Percentiles rank a stretch among this genome's conserved stretches.
Conservation (phyloP, 2,329 filamentous ascomycete genomes). For the Calonectria hongkongensis region DNA sequence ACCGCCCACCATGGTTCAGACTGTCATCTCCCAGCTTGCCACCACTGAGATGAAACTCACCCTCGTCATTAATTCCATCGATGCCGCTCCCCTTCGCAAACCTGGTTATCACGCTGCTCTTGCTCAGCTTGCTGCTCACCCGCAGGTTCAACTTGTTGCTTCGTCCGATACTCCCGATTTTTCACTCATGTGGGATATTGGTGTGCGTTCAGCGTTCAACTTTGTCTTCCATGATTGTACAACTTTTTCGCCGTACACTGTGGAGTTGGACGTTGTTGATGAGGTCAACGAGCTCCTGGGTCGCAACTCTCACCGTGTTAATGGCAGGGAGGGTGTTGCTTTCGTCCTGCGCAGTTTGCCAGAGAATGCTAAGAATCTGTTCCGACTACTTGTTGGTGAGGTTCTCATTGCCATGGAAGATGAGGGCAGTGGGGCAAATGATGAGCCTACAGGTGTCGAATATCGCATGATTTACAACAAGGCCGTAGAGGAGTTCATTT, state of each 20-base stretch:
- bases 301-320: slow-evolving; percentile 84
- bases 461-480: slow-evolving; percentile 96
- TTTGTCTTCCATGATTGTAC: slow-evolving; percentile 96
- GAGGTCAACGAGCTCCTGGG: slow-evolving; percentile 92
- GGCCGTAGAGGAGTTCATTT: slow-evolving; percentile 97
- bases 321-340: slow-evolving; percentile 91
- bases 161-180: slow-evolving; percentile 94
- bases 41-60: slow-evolving; percentile 70
- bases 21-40: slow-evolving; percentile 77
- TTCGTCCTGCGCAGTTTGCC: slow-evolving; percentile 94
- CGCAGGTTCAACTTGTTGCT: slow-evolving; percentile 82
- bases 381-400: slow-evolving; percentile 89
- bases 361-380: slow-evolving; percentile 92
- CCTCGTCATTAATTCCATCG: slow-evolving; percentile 90
- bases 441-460: slow-evolving; percentile 83
- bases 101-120: slow-evolving; percentile 82
- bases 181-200: slow-evolving; percentile 90
- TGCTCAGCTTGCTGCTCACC: slow-evolving; percentile 84
- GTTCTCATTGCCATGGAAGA: slow-evolving; percentile 83
- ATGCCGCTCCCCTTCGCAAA: slow-evolving; percentile 85
- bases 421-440: slow-evolving; percentile 66
- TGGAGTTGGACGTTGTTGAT: slow-evolving; percentile 90
- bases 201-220: slow-evolving; percentile 86
- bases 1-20: slow-evolving; percentile 80
- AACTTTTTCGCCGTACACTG: slow-evolving; percentile 84